phyloP scores from a whole-genome alignment of 345 rosid species.

The Sonneratia alba region DNA sequence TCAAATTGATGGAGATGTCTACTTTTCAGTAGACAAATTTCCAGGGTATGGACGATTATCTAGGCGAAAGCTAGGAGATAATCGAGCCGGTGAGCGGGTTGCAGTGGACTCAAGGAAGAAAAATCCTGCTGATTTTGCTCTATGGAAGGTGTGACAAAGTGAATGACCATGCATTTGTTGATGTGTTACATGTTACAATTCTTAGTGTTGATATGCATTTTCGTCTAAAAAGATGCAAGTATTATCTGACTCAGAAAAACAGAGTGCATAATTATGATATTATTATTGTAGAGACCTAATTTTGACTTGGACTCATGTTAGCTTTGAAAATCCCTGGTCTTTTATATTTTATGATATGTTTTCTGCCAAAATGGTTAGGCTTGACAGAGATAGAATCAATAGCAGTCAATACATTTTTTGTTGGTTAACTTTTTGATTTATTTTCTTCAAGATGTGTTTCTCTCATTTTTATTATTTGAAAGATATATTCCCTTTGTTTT shows the following conservation, averaged over 20 bases:
- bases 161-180: background rate
- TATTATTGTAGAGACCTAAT: background rate
- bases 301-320: no score
- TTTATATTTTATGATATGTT: no score
- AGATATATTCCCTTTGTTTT: background rate
- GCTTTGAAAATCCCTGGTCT: background rate
- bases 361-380: background rate
- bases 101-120: slow-evolving; percentile 80
- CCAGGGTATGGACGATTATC: slow-evolving; percentile 75
- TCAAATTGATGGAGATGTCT: slow-evolving; percentile 64
- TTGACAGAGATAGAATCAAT: background rate
- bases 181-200: background rate
- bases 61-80: slow-evolving; percentile 80
- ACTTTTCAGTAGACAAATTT: slow-evolving; percentile 67
- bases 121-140: slow-evolving; percentile 92
- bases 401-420: background rate
- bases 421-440: background rate
- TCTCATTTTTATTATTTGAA: background rate
- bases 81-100: slow-evolving; percentile 93
- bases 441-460: background rate
- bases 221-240: background rate
- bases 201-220: background rate
- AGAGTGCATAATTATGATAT: background rate
- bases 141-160: slow-evolving; percentile 67
- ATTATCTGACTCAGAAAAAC: background rate